These are phyloP conservation scores for Albizia julibrissin DNA, from an alignment of 306 rosid genomes.

Conservation along the genomic window DNA sequence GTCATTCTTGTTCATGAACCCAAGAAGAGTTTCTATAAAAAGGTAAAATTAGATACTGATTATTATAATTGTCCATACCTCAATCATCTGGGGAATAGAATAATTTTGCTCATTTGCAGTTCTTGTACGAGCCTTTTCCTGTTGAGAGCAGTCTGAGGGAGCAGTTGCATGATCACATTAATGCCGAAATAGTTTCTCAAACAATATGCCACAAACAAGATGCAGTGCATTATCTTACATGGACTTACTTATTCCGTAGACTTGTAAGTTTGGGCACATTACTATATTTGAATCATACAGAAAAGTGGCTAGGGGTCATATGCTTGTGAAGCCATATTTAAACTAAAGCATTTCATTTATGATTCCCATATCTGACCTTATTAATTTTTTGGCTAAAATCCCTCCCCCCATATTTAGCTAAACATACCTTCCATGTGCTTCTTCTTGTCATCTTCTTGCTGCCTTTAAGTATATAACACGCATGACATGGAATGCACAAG, in stretches of 20 bases:
- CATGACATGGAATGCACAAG: neutral
- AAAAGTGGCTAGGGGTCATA: neutral
- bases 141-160: slow-evolving; percentile 98
- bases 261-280: slow-evolving; percentile 60
- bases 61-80: slow-evolving; percentile 20
- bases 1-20: slow-evolving; percentile 99
- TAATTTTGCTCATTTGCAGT: slow-evolving; percentile 60
- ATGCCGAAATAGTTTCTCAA: slow-evolving; percentile 94
- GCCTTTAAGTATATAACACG: neutral
- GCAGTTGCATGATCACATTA: slow-evolving; percentile 80
- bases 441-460: neutral
- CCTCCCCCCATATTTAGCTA: neutral
- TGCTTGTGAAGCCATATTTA: neutral
- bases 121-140: slow-evolving; percentile 95
- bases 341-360: neutral
- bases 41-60: slow-evolving; percentile 51
- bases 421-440: neutral
- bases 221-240: slow-evolving; percentile 93
- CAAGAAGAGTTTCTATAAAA: slow-evolving; percentile 94
- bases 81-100: slow-evolving; percentile 25
- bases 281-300: neutral
- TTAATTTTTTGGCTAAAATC: neutral
- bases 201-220: slow-evolving; percentile 93
- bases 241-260: slow-evolving; percentile 97
- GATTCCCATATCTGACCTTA: neutral